phyloP scores from a whole-genome alignment of 129 eudicot species.

The Helichrysum umbraculigerum region DNA sequence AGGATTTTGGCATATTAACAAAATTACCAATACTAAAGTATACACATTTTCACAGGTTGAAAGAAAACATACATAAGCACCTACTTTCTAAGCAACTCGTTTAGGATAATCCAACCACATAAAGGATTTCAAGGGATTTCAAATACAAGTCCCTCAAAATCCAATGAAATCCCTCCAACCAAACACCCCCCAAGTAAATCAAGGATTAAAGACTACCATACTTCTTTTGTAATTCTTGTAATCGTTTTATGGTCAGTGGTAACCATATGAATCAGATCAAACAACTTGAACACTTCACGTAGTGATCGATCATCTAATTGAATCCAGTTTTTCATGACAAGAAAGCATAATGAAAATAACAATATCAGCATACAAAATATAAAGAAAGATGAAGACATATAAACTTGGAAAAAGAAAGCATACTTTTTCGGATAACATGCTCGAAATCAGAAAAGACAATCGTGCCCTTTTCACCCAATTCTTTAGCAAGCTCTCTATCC shows the following conservation, averaged over 20 bases:
- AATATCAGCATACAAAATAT: not conserved
- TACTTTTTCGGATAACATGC: constrained; percentile 75
- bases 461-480: constrained; percentile 75
- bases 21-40: too few relatives aligned
- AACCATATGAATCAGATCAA: constrained; percentile 82
- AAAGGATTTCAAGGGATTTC: too few relatives aligned
- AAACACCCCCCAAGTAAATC: too few relatives aligned
- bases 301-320: constrained; percentile 70
- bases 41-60: too few relatives aligned
- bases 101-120: too few relatives aligned
- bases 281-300: constrained; percentile 86
- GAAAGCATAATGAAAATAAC: constrained; percentile 1
- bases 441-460: constrained; percentile 81
- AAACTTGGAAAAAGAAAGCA: constrained; percentile 13
- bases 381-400: not conserved
- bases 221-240: constrained; percentile 87
- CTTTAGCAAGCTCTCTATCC: constrained; percentile 84
- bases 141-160: too few relatives aligned
- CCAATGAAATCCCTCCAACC: too few relatives aligned
- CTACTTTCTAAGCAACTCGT: too few relatives aligned
- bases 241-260: constrained; percentile 89
- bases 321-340: not conserved
- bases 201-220: constrained; percentile 28
- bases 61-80: too few relatives aligned
- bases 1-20: too few relatives aligned